A percentile compares a stretch with the other conserved stretches of the same genome.
Evolutionary conservation across 495 filamentous ascomycete genomes (phyloP).

Genomic region (Cenococcum geophilum): DNA sequence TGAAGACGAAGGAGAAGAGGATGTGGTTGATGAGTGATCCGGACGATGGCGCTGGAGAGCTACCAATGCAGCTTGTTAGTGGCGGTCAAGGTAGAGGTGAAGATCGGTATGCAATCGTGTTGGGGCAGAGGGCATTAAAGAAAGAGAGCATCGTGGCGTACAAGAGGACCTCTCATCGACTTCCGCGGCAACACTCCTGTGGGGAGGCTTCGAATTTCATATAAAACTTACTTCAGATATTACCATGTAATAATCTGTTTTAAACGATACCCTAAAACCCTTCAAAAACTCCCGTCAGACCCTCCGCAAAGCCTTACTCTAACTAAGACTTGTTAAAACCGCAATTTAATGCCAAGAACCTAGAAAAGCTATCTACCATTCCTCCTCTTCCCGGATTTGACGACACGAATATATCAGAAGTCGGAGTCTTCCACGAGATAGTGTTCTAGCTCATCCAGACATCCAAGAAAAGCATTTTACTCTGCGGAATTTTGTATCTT

Average conservation of each 20-base stretch:
- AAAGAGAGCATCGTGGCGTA: neutral
- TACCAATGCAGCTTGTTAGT: neutral
- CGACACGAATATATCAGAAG: neutral
- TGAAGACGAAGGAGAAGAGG: neutral
- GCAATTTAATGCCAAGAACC: no score
- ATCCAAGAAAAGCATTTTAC: neutral
- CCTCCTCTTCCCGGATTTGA: no score
- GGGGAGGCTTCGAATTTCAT: no score
- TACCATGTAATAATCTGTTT: no score
- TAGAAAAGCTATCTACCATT: no score
- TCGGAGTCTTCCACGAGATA: neutral
- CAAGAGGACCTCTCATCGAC: no score
- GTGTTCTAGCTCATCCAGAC: neutral
- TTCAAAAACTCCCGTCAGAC: no score
- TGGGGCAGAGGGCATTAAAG: neutral
- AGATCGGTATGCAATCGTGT: neutral
- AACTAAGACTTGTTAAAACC: no score
- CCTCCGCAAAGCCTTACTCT: no score
- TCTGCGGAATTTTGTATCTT: neutral
- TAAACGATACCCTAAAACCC: no score
- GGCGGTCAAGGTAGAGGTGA: neutral
- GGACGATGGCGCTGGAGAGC: neutral
- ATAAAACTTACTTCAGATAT: no score
- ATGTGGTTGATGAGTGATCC: constrained; percentile 1
- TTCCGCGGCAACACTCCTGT: no score